These are phyloP conservation scores for Brassica cretica DNA, from an alignment of 345 rosid genomes.

Conservation along the genomic window DNA sequence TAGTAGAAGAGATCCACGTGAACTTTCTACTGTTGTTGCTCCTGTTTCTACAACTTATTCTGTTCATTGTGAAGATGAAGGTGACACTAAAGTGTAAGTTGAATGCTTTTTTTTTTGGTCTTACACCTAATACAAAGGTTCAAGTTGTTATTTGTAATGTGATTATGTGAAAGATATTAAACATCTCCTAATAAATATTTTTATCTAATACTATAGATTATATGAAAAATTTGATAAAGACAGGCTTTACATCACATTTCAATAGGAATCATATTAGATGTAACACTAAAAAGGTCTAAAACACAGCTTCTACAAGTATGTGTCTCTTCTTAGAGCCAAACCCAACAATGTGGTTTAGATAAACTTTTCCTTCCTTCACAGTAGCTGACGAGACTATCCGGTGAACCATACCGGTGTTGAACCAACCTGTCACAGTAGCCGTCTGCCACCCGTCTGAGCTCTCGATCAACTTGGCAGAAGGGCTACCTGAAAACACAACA, in stretches of 20 bases:
- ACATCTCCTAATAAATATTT: background rate
- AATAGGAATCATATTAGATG: background rate
- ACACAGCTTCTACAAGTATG: conserved; percentile 72
- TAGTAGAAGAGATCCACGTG: conserved; percentile 31
- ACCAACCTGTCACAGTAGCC: conserved; percentile 61
- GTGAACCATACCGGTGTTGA: conserved; percentile 60
- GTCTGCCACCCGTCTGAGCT: conserved; percentile 83
- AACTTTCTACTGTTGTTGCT: background rate
- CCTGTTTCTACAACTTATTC: background rate
- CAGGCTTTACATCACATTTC: conserved; percentile 17
- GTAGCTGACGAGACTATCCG: conserved; percentile 77
- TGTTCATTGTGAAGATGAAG: conserved; percentile 15
- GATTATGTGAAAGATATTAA: background rate
- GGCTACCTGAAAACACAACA: conserved; percentile 46
- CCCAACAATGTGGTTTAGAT: conserved; percentile 71
- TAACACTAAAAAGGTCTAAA: conserved; percentile 12
- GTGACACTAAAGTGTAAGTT: conserved; percentile 37
- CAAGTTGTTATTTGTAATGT: too few relatives aligned
- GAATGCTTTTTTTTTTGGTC: background rate
- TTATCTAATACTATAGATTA: background rate
- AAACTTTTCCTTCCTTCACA: conserved; percentile 76
- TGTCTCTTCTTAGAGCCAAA: conserved; percentile 82
- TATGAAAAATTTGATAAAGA: background rate
- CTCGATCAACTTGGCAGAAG: conserved; percentile 69
- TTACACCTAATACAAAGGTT: background rate